Percentiles rank a stretch among this genome's conserved stretches.
Conservation (phyloP, 2,329 filamentous ascomycete species). For the Phyllosticta citribraziliensis region DNA sequence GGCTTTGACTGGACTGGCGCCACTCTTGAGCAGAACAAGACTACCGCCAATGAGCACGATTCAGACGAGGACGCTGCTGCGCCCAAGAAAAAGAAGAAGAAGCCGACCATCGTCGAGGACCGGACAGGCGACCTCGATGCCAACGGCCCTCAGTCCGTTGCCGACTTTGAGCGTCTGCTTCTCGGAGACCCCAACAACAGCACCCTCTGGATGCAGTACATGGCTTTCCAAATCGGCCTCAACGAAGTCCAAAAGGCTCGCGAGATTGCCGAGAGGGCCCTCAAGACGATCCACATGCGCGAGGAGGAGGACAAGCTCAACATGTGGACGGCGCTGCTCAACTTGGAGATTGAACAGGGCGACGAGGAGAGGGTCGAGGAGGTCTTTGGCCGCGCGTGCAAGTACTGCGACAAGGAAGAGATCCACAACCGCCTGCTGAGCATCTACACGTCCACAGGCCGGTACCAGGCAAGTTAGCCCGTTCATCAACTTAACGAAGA, state of each 20-base stretch:
- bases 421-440: constrained; percentile 82
- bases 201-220: constrained; percentile 88
- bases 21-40: constrained; percentile 43
- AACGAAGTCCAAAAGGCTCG: constrained; percentile 82
- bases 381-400: constrained; percentile 83
- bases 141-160: constrained; percentile 77
- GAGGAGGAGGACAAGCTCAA: constrained; percentile 91
- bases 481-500: constrained; percentile 6
- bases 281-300: constrained; percentile 81
- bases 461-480: constrained; percentile 57
- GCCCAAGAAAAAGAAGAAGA: constrained; percentile 65
- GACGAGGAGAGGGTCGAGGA: constrained; percentile 73
- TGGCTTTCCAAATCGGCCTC: constrained; percentile 95
- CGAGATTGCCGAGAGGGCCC: constrained; percentile 79
- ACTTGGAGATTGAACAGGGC: constrained; percentile 86
- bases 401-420: constrained; percentile 86
- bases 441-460: constrained; percentile 89
- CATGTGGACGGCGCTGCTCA: constrained; percentile 89
- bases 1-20: constrained; percentile 85
- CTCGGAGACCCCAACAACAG: constrained; percentile 92
- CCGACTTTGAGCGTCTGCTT: constrained; percentile 88
- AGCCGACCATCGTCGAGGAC: constrained; percentile 72
- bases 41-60: constrained; percentile 37
- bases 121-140: constrained; percentile 84
- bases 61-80: constrained; percentile 45